Evolutionary conservation across 495 filamentous ascomycete genomes (phyloP), one percentile per base, ranked within the genome.

Genomic region (Penicillium verhagenii): DNA sequence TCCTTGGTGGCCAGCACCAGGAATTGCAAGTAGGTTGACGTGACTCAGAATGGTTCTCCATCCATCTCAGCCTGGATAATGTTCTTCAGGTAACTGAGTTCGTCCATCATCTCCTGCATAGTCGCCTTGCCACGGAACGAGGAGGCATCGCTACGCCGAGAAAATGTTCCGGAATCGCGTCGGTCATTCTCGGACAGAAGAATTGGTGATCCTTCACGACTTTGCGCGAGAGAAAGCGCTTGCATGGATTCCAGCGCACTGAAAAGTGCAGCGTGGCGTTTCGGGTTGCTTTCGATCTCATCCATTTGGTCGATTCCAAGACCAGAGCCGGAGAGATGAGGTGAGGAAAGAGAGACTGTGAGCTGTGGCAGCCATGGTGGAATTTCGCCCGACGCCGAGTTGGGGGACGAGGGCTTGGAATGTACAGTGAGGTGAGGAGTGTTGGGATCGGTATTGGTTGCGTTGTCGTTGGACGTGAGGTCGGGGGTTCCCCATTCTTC

Each of bases 31-130:
- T 37, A 43, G 19, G 23, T 25, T 20, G 18, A 35, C 14, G 28
- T 38, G 18, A 35, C 18, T 57, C 45, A 67, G 31, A 68, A 68
- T 8, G 65, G 65, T 39, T 57, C 50, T 4, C 65, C 65, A 48
- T 60, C 49, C 64, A 67, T 59, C 40, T 71, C 69, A 56, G 67
- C 64, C 49, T 75, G 72, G 35, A 82, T 81, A 58, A 79, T 71
- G n/a, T 72, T 69, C 52, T 75, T 77, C 54, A 81, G 65, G 53
- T 82, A 80, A 47, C 74, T 77, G 35, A 82, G 56, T 48, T 82
- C 79, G 52, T 80, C 72, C 63, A 82, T 72, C 58, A 79, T 62
- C 55, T 79, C 74, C 52, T 73, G 68, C 70, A 81, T 77, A 9
- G 72, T 71, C 16, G 61, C 65, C 53, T 75, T 69, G 8, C 64